phyloP scores from a whole-genome alignment of 2,329 filamentous ascomycete genomes.

The Exophiala lecanii-corni region DNA sequence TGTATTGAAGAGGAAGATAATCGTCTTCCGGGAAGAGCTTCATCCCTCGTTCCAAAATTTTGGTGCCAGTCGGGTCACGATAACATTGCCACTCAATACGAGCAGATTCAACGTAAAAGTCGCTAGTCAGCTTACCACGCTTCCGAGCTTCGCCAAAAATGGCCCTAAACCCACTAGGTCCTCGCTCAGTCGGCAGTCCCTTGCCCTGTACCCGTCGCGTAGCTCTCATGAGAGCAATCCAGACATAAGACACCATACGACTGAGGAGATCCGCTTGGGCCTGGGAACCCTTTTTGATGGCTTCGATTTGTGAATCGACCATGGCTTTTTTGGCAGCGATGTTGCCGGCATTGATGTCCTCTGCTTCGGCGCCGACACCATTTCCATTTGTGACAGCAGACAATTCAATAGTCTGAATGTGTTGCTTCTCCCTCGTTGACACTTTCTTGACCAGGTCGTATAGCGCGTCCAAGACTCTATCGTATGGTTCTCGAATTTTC shows the following conservation, averaged over 20 bases:
- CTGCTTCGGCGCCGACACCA: conserved; percentile 37
- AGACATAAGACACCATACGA: conserved; percentile 82
- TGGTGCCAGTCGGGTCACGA: conserved; percentile 84
- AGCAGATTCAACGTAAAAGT: conserved; percentile 90
- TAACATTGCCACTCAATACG: conserved; percentile 94
- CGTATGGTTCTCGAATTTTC: conserved; percentile 76
- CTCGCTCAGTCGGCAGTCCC: conserved; percentile 62
- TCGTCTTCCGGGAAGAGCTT: conserved; percentile 93
- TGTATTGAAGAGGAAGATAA: conserved; percentile 86
- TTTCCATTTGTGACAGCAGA: conserved; percentile 37
- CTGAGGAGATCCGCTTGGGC: conserved; percentile 72
- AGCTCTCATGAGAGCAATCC: conserved; percentile 90
- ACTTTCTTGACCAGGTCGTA: conserved; percentile 76
- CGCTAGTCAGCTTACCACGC: conserved; percentile 81
- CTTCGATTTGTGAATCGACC: conserved; percentile 52
- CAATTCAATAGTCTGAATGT: conserved; percentile 52
- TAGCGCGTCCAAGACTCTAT: conserved; percentile 77
- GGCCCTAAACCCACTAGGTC: conserved; percentile 67
- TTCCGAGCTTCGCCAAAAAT: conserved; percentile 86
- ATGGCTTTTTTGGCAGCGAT: conserved; percentile 49
- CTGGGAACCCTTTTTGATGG: conserved; percentile 61
- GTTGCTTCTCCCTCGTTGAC: conserved; percentile 61
- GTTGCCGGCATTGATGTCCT: conserved; percentile 49
- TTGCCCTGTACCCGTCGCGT: conserved; percentile 92
- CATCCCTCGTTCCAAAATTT: conserved; percentile 92